Conservation (phyloP, 164 flowering plant genomes). For the Malania oleifera region DNA sequence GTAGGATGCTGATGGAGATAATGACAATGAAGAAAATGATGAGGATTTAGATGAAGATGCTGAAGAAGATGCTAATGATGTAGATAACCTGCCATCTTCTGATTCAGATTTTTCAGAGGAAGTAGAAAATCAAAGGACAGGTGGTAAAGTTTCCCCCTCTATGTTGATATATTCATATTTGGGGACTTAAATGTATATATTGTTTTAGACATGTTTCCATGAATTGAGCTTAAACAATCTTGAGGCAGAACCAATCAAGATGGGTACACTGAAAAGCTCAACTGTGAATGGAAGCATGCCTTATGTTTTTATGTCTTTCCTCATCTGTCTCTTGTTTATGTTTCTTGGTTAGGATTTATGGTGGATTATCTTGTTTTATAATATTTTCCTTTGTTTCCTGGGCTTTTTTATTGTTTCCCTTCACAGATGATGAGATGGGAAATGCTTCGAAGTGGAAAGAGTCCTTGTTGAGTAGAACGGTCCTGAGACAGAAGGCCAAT, state of each 20-base stretch:
- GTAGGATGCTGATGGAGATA: slow-evolving; percentile 40
- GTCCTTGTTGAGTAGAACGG: slow-evolving; percentile 45
- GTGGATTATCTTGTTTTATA: neutral
- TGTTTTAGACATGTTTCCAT: too few species aligned
- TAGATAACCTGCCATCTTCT: slow-evolving; percentile 16
- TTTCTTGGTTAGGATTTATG: neutral
- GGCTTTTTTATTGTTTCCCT: slow-evolving; percentile 2
- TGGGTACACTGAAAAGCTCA: too few species aligned
- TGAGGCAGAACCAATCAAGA: too few species aligned
- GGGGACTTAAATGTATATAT: neutral
- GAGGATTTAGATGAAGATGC: slow-evolving; percentile 18
- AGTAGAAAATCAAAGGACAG: slow-evolving; percentile 27
- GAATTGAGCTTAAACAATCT: too few species aligned
- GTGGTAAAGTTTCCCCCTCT: slow-evolving; percentile 31
- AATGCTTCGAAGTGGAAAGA: slow-evolving; percentile 82
- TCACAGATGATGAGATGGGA: slow-evolving; percentile 50
- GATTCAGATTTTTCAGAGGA: slow-evolving; percentile 39
- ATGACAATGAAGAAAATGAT: slow-evolving; percentile 27
- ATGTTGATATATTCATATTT: neutral
- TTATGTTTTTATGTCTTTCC: neutral
- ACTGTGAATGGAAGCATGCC: neutral
- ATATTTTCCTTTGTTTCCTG: slow-evolving; percentile 5
- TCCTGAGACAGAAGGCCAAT: slow-evolving; percentile 37
- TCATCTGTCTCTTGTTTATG: neutral
- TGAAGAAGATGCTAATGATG: slow-evolving; percentile 7